Percentiles rank a stretch among this genome's conserved stretches.
These are phyloP conservation scores for Penicillium expansum DNA, from an alignment of 2,329 filamentous ascomycete genomes.

Conservation along the genomic window DNA sequence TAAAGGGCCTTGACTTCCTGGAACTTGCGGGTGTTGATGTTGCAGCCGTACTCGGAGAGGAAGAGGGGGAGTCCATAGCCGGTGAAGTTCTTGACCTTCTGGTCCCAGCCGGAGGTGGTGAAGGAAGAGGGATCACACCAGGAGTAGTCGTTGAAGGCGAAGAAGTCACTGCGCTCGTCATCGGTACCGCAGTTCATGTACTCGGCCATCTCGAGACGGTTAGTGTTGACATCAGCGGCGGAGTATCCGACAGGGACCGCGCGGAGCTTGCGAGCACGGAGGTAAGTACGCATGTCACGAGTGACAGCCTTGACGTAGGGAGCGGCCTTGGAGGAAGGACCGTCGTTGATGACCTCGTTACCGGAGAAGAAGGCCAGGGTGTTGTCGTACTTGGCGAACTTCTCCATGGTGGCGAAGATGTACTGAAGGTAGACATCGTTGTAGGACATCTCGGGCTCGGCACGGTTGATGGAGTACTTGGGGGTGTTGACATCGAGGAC, in stretches of 20 bases:
- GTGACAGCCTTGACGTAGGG: slow-evolving; percentile 77
- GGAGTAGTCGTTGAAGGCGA: slow-evolving; percentile 84
- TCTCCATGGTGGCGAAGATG: slow-evolving; percentile 84
- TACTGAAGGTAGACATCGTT: slow-evolving; percentile 81
- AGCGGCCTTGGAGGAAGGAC: slow-evolving; percentile 62
- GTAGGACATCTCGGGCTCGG: slow-evolving; percentile 71
- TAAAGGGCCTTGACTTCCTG: slow-evolving; percentile 78
- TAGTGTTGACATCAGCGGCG: slow-evolving; percentile 76
- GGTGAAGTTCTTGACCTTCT: slow-evolving; percentile 84
- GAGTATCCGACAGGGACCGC: slow-evolving; percentile 72
- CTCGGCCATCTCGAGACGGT: slow-evolving; percentile 79
- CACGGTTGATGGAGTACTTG: slow-evolving; percentile 81
- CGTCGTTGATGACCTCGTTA: slow-evolving; percentile 75
- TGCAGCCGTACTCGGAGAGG: slow-evolving; percentile 93
- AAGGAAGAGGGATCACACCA: slow-evolving; percentile 78
- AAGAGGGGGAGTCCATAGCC: slow-evolving; percentile 88
- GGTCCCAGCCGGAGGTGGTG: slow-evolving; percentile 71
- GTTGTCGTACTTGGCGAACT: slow-evolving; percentile 79
- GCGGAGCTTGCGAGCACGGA: slow-evolving; percentile 61
- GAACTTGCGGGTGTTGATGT: slow-evolving; percentile 76
- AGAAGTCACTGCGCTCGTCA: slow-evolving; percentile 79
- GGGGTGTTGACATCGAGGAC: slow-evolving; percentile 92
- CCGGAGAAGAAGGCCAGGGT: slow-evolving; percentile 82
- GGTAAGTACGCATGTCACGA: slow-evolving; percentile 72
- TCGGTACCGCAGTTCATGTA: slow-evolving; percentile 94